Evolutionary conservation across 202 grass and related monocot species (phyloP).

Genomic region (Eragrostis tef): DNA sequence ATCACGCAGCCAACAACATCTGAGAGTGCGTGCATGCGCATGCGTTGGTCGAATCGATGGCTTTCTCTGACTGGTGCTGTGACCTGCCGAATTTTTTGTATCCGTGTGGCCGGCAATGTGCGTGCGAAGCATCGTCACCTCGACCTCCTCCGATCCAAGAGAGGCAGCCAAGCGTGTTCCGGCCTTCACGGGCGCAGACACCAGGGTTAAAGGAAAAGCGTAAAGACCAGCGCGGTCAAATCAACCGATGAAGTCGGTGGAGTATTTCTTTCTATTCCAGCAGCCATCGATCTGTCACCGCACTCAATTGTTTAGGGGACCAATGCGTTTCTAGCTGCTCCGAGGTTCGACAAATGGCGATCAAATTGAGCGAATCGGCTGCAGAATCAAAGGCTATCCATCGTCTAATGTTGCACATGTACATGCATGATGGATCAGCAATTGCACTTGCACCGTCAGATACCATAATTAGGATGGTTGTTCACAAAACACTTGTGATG

Average conservation of each 20-base stretch:
- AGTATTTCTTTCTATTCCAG: background rate
- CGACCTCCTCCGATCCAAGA: conserved; percentile 12
- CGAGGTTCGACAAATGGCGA: background rate
- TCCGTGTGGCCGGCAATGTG: conserved; percentile 14
- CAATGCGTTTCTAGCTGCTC: background rate
- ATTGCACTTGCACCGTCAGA: background rate
- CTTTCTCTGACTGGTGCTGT: conserved; percentile 44
- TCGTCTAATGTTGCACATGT: background rate
- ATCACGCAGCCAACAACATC: conserved; percentile 22
- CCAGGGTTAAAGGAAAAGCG: background rate
- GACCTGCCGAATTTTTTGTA: conserved; percentile 12
- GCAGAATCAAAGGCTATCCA: background rate
- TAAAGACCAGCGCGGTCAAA: conserved; percentile 6
- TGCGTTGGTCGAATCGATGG: conserved; percentile 45
- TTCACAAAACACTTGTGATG: background rate
- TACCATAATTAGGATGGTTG: background rate
- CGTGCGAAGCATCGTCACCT: background rate
- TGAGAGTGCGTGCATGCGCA: conserved; percentile 46
- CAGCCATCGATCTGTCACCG: no score
- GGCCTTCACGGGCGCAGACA: background rate
- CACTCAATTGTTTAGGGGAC: conserved; percentile 2
- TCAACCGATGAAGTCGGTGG: background rate
- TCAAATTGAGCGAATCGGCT: background rate
- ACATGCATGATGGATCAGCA: background rate
- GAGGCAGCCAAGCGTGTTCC: background rate